A percentile compares a stretch with the other conserved stretches of the same genome.
These are phyloP conservation scores for Tanacetum coccineum DNA, from an alignment of 129 eudicot species.

Conservation along the genomic window DNA sequence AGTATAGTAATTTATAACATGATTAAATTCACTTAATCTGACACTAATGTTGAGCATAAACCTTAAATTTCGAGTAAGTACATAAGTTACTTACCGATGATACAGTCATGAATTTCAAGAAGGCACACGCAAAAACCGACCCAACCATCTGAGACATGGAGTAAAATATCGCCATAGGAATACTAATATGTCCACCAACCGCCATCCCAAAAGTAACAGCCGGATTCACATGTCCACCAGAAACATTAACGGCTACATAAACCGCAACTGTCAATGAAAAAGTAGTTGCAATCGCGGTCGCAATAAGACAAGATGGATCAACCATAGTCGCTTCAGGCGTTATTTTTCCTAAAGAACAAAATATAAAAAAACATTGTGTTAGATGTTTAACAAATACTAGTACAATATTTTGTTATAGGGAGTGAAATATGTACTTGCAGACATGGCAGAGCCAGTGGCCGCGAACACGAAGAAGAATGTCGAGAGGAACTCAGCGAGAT, in stretches of 20 bases:
- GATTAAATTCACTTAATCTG: too few relatives aligned
- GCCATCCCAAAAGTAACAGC: conserved; percentile 95
- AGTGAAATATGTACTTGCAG: conserved; percentile 38
- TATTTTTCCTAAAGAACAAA: conserved; percentile 49
- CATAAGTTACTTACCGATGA: conserved; percentile 36
- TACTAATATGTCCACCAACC: conserved; percentile 76
- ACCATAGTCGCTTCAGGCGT: conserved; percentile 37
- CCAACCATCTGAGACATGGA: conserved; percentile 81
- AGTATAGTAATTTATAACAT: too few relatives aligned
- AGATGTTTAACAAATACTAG: background rate
- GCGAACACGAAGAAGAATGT: conserved; percentile 88
- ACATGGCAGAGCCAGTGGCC: conserved; percentile 71
- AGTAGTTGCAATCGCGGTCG: conserved; percentile 65
- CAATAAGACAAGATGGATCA: conserved; percentile 64
- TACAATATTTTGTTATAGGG: background rate
- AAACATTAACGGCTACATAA: conserved; percentile 55
- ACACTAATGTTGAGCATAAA: too few relatives aligned
- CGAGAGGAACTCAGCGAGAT: conserved; percentile 91
- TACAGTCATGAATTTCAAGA: conserved; percentile 52
- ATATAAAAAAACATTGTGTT: background rate
- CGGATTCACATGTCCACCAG: conserved; percentile 98
- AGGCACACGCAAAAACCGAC: conserved; percentile 71
- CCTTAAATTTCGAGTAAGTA: too few relatives aligned
- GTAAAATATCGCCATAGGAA: conserved; percentile 66
- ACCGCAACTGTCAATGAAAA: conserved; percentile 67